Evolutionary conservation across 1,284 basidiomycete genomes (phyloP).

Genomic region (Inonotus obliquus): DNA sequence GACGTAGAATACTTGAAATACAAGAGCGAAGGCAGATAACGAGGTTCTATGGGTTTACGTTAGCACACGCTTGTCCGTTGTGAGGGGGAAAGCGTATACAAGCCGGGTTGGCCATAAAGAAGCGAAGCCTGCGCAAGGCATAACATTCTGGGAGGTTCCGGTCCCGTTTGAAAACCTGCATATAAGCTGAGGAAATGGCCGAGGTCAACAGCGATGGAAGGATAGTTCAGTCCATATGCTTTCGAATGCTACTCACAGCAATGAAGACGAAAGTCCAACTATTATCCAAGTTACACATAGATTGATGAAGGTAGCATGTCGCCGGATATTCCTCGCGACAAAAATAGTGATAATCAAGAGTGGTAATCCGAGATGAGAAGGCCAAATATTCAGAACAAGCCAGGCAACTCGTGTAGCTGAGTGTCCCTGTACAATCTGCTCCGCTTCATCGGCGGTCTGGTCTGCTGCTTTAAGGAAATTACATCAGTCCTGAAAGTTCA

Average conservation of each 20-base stretch:
- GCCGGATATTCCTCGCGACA: slow-evolving; percentile 35
- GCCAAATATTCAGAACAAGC: slow-evolving; percentile 44
- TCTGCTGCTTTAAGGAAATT: not conserved
- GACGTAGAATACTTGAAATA: slow-evolving; percentile 43
- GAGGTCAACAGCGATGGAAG: slow-evolving; percentile 20
- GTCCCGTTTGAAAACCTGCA: slow-evolving; percentile 36
- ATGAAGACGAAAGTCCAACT: slow-evolving; percentile 32
- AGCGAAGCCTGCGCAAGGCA: slow-evolving; percentile 45
- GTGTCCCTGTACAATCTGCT: slow-evolving; percentile 29
- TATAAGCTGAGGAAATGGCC: slow-evolving; percentile 34
- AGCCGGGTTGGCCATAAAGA: slow-evolving; percentile 43
- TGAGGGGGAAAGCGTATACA: slow-evolving; percentile 29
- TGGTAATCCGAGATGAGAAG: slow-evolving; percentile 44
- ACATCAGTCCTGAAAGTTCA: not conserved
- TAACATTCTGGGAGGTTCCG: slow-evolving; percentile 38
- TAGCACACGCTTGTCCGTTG: not conserved
- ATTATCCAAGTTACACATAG: slow-evolving; percentile 40
- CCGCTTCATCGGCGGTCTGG: not conserved
- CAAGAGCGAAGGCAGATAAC: slow-evolving; percentile 37
- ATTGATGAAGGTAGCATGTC: slow-evolving; percentile 47
- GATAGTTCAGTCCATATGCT: not conserved
- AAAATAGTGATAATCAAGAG: slow-evolving; percentile 37
- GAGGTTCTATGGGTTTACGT: slow-evolving; percentile 31
- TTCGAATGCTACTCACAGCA: slow-evolving; percentile 11
- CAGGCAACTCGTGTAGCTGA: slow-evolving; percentile 36